These are phyloP conservation scores for Termitomyces bulborhizus DNA, from an alignment of 768 basidiomycete genomes.

Conservation along the genomic window DNA sequence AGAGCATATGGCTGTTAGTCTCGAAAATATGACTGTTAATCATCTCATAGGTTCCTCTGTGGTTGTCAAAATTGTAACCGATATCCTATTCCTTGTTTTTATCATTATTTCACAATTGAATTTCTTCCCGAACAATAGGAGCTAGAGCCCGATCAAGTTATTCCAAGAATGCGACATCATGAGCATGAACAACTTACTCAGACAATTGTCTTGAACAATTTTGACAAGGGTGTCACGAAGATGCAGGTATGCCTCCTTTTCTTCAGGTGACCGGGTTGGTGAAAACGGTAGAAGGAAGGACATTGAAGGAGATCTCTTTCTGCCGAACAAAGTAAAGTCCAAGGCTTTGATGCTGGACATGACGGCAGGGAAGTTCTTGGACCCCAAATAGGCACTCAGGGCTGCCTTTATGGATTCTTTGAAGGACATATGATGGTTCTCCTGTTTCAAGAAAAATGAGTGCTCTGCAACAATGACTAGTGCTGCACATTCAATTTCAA, in stretches of 20 bases:
- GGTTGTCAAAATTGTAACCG: too few relatives aligned
- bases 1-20: background rate
- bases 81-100: too few relatives aligned
- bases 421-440: constrained; percentile 1
- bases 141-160: background rate
- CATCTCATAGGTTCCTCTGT: too few relatives aligned
- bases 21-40: too few relatives aligned
- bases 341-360: background rate
- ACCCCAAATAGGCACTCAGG: constrained; percentile 3
- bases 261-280: background rate
- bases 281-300: background rate
- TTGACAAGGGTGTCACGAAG: background rate
- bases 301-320: background rate
- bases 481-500: background rate
- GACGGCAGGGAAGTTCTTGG: background rate
- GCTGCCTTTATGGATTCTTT: constrained; percentile 7
- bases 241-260: background rate
- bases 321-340: background rate
- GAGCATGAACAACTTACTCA: background rate
- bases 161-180: background rate
- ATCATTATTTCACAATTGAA: background rate
- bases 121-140: background rate
- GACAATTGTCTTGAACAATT: constrained; percentile 2
- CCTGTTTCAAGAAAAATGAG: constrained; percentile 11
- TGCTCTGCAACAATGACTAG: constrained; percentile 12